Base-by-base conservation (phyloP, 1,139 yeast species). In the Scheffersomyces titani region DNA sequence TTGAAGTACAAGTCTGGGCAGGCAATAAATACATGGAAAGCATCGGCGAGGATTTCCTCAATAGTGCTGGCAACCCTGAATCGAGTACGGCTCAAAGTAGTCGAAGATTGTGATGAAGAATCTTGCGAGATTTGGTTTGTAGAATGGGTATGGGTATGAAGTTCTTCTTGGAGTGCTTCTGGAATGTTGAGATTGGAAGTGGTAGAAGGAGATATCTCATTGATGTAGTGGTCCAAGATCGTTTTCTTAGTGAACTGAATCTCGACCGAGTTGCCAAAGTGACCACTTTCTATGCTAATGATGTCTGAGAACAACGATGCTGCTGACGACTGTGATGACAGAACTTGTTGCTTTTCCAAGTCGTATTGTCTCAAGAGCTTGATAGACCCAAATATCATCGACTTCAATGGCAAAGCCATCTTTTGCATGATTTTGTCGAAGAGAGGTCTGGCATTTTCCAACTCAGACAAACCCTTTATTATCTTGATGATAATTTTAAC, bases 1-100 rank as follows among this genome's bases (percentile, higher is more conserved):
- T 74, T 73, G 58, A 74, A 77, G 62, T 75, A 78, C 21, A 73
- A 62, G 21, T 74, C 72, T 0, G 82, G 81, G 1, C 71, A 71
- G 0, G 73, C 68, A 9, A 65, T 64, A 60, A 78, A 79, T 5
- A 78, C 68, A n/a, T 64, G 57, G 58, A 78, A 75, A n/a, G 76
- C 62, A 55, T 76, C 79, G 1, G 80, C 60, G 44, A 78, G 64
- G 49, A 76, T 64, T 55, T 72, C 77, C 60, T 76, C 79, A 6
- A 77, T 65, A n/a, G 61, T 63, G 19, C 54, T 52, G 18, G 64
- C 59, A 30, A 66, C 52, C 36, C 60, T 59, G 24, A 19, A 46
- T 4, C 49, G 49, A 16, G 49, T 19, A 48, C 51, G 53, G 19
- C 36, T 46, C 19, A 51, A 19, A 40, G 30, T 44, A 3, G 50